A percentile compares a stretch with the other conserved stretches of the same genome.
These are phyloP conservation scores for Cucurbita argyrosperma DNA, from an alignment of 306 rosid genomes.

Conservation along the genomic window DNA sequence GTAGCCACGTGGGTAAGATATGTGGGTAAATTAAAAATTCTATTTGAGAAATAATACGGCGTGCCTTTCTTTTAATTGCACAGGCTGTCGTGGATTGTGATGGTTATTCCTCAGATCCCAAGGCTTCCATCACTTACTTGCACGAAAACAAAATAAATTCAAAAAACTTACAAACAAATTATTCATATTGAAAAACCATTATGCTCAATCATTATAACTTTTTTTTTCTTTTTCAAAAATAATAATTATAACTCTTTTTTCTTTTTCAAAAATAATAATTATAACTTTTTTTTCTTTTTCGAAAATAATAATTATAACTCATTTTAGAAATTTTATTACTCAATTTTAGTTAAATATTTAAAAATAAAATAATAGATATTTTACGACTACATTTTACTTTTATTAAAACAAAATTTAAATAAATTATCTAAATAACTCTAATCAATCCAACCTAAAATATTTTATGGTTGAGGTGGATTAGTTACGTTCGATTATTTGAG, in stretches of 20 bases:
- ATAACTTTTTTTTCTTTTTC: too few species aligned
- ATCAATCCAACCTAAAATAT: too few species aligned
- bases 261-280: too few species aligned
- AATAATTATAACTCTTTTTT: background rate
- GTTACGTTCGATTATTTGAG: too few species aligned
- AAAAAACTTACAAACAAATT: background rate
- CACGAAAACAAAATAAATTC: background rate
- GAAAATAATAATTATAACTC: too few species aligned
- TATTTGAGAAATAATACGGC: background rate
- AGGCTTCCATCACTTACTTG: background rate
- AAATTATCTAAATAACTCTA: too few species aligned
- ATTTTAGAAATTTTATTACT: too few species aligned
- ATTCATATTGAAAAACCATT: background rate
- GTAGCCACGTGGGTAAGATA: background rate
- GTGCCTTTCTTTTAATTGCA: background rate
- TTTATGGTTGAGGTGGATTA: too few species aligned
- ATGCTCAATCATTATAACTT: background rate
- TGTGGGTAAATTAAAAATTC: background rate
- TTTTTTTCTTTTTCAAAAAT: background rate
- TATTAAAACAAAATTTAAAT: too few species aligned
- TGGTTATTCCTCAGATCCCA: background rate
- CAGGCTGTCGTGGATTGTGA: background rate
- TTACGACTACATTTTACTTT: too few species aligned
- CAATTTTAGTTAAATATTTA: too few species aligned
- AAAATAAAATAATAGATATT: too few species aligned